Evolutionary conservation across 2,329 filamentous ascomycete genomes (phyloP).

Genomic region (Talaromyces sp.): DNA sequence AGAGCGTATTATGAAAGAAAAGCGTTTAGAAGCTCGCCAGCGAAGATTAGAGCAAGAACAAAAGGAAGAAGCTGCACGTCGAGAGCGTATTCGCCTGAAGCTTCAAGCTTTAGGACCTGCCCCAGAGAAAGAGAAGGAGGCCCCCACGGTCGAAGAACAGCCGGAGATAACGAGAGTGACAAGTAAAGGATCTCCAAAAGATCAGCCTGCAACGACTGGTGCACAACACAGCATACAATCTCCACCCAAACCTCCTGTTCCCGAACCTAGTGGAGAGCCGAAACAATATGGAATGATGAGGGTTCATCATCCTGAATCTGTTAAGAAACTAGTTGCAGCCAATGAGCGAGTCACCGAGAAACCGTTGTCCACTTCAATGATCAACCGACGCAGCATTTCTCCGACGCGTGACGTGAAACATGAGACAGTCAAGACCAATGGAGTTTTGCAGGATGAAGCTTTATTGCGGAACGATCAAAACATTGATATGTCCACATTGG

Average conservation of each 20-base stretch:
- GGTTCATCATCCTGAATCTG: slow-evolving; percentile 53
- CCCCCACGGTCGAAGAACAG: slow-evolving; percentile 23
- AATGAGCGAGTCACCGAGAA: slow-evolving; percentile 34
- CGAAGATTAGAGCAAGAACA: slow-evolving; percentile 51
- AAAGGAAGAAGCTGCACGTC: slow-evolving; percentile 52
- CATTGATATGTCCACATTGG: slow-evolving; percentile 23
- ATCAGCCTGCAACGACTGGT: neutral
- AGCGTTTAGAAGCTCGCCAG: slow-evolving; percentile 52
- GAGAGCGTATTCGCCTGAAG: slow-evolving; percentile 54
- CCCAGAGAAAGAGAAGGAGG: slow-evolving; percentile 27
- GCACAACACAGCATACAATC: slow-evolving; percentile 40
- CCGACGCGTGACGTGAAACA: slow-evolving; percentile 25
- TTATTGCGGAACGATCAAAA: slow-evolving; percentile 19
- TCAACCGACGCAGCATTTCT: slow-evolving; percentile 28
- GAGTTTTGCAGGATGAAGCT: slow-evolving; percentile 22
- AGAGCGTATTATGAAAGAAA: slow-evolving; percentile 57
- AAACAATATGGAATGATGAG: slow-evolving; percentile 61
- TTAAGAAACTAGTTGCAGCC: slow-evolving; percentile 41
- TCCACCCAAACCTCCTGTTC: slow-evolving; percentile 56
- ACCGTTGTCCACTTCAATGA: slow-evolving; percentile 18
- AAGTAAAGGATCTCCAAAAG: slow-evolving; percentile 15
- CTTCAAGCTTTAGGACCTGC: slow-evolving; percentile 50
- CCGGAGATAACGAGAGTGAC: slow-evolving; percentile 20
- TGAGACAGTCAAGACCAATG: slow-evolving; percentile 27
- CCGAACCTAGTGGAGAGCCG: slow-evolving; percentile 52